Conservation (phyloP, 805 yeast species). For the Zygosaccharomyces lentus region DNA sequence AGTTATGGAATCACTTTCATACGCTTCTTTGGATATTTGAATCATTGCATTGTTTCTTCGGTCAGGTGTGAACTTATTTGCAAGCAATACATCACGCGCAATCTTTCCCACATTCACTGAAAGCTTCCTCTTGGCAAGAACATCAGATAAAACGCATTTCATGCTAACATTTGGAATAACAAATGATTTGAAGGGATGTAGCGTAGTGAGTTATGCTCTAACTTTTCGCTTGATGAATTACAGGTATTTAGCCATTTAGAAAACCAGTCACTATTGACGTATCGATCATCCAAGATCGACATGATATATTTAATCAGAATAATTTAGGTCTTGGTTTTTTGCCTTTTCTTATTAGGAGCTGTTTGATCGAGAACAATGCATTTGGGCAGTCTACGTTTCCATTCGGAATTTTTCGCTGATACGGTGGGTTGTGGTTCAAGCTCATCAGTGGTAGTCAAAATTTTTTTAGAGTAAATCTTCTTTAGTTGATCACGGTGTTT, state of each 20-base stretch:
- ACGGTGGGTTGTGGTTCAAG: background rate
- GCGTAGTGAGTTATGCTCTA: background rate
- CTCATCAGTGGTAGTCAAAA: slow-evolving; percentile 14
- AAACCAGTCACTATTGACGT: background rate
- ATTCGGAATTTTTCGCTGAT: slow-evolving; percentile 7
- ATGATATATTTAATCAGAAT: background rate
- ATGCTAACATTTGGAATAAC: background rate
- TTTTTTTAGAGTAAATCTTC: slow-evolving; percentile 36
- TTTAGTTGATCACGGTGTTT: slow-evolving; percentile 37
- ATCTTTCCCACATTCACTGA: slow-evolving; percentile 1
- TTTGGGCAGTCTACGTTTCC: slow-evolving; percentile 30
- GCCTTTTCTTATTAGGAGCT: slow-evolving; percentile 13
- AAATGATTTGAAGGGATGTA: background rate
- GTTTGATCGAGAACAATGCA: slow-evolving; percentile 18
- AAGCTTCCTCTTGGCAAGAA: background rate
- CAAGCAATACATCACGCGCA: slow-evolving; percentile 3
- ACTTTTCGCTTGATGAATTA: background rate
- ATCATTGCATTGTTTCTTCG: background rate
- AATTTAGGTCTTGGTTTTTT: slow-evolving; percentile 3
- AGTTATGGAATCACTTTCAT: slow-evolving; percentile 9
- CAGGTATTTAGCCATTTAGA: slow-evolving; percentile 1
- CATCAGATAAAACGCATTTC: background rate
- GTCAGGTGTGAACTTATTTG: background rate
- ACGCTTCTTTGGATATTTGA: background rate
- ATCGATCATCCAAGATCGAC: background rate